These are phyloP conservation scores for Schizothecium vesticola DNA, from an alignment of 495 filamentous ascomycete species.

Conservation along the genomic window DNA sequence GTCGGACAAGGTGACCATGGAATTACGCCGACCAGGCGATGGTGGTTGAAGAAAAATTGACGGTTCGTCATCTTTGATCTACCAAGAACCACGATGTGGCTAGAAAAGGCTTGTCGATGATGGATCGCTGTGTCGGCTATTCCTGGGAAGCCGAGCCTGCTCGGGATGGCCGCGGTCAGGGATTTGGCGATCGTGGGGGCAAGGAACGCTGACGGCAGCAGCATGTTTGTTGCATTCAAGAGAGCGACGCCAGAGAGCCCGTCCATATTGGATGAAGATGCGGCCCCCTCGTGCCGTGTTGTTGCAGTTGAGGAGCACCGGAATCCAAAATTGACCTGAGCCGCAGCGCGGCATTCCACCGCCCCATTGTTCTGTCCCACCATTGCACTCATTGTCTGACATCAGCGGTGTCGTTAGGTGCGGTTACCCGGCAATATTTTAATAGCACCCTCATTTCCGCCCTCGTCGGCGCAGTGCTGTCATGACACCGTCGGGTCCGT, in stretches of 20 bases:
- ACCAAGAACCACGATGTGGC: not conserved
- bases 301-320: not conserved
- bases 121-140: slow-evolving; percentile 8
- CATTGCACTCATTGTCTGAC: not conserved
- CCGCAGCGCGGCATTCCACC: not conserved
- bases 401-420: not conserved
- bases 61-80: not conserved
- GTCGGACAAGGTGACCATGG: not conserved
- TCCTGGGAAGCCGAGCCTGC: slow-evolving; percentile 2
- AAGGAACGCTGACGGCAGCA: not conserved
- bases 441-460: not conserved
- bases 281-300: not conserved
- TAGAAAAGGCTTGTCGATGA: slow-evolving; percentile 3
- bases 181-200: not conserved
- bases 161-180: not conserved
- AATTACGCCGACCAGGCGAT: not conserved
- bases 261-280: not conserved
- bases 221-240: not conserved
- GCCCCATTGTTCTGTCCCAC: not conserved
- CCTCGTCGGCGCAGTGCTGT: not conserved
- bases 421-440: not conserved
- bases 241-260: not conserved
- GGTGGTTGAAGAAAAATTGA: not conserved
- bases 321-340: not conserved
- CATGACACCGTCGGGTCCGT: not conserved